These are phyloP conservation scores for Globisporangium orthogonon DNA, from an alignment of 352 stramenopile species.

Conservation along the genomic window DNA sequence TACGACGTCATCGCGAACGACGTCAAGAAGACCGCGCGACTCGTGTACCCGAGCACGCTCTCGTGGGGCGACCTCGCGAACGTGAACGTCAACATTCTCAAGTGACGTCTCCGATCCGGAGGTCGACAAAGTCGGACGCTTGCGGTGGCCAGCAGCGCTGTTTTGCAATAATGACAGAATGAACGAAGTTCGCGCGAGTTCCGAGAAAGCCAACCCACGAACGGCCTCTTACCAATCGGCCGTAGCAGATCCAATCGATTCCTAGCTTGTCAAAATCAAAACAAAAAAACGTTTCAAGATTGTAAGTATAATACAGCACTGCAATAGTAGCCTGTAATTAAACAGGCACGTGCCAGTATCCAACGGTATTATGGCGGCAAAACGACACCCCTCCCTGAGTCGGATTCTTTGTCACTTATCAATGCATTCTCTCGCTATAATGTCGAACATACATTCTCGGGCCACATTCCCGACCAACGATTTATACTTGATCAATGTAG, in stretches of 20 bases:
- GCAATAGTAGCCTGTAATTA: conserved; percentile 1
- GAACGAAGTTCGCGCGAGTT: no score
- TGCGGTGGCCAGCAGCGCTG: no score
- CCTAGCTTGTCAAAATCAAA: no score
- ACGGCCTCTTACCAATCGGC: no score
- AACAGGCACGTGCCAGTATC: conserved; percentile 4
- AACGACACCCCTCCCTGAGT: conserved; percentile 3
- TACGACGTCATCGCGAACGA: neutral
- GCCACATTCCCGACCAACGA: neutral
- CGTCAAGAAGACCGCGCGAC: neutral
- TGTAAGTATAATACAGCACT: neutral
- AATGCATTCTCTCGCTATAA: no score
- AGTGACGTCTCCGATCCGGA: no score
- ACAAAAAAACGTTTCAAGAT: conserved; percentile 6
- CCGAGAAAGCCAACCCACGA: no score
- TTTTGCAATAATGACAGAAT: no score
- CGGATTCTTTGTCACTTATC: neutral
- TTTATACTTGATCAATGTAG: conserved; percentile 3
- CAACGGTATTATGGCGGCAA: conserved; percentile 5
- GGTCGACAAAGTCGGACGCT: no score
- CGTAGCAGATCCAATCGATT: no score
- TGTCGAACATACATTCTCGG: conserved; percentile 1
- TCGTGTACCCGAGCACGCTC: neutral
- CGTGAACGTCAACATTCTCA: neutral
- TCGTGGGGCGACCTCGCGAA: neutral